These are phyloP conservation scores for Tritrichomonas foetus DNA, from an alignment of 208 protist species.

Conservation along the genomic window DNA sequence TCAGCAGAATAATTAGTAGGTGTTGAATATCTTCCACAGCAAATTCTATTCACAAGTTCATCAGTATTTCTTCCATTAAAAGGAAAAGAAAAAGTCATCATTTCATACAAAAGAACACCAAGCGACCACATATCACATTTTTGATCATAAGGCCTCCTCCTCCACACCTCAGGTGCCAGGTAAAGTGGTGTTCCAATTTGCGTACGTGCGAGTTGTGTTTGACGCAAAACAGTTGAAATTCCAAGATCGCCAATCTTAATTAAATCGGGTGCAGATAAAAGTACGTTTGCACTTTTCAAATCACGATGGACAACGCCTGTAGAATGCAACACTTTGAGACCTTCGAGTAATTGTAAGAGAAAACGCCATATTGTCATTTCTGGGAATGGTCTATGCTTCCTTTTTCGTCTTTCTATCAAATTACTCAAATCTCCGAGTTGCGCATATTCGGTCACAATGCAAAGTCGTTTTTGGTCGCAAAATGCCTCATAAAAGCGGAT, in stretches of 20 bases:
- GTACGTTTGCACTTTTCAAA: not conserved
- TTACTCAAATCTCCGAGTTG: slow-evolving; percentile 55
- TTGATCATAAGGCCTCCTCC: too few relatives aligned
- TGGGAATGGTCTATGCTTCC: not conserved
- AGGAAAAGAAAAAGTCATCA: slow-evolving; percentile 1
- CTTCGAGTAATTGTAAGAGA: not conserved
- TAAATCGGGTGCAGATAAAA: not conserved
- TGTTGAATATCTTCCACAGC: not conserved
- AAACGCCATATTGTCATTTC: not conserved
- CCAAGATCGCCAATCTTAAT: slow-evolving; percentile 58
- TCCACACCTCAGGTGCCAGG: slow-evolving; percentile 62
- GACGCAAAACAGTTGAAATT: slow-evolving; percentile 57
- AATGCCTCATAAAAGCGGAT: slow-evolving; percentile 63
- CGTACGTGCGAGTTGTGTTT: slow-evolving; percentile 46
- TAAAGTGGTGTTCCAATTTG: slow-evolving; percentile 65
- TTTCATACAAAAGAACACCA: slow-evolving; percentile 60
- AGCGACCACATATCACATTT: slow-evolving; percentile 62
- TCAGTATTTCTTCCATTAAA: not conserved
- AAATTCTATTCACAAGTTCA: not conserved
- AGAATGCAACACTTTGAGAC: not conserved
- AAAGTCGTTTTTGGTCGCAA: slow-evolving; percentile 59
- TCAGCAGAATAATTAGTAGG: not conserved
- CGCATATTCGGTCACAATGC: slow-evolving; percentile 63
- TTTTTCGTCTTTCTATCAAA: slow-evolving; percentile 7
- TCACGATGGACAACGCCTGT: slow-evolving; percentile 19